Base-by-base conservation (phyloP, 1,284 basidiomycete genomes). In the Rhodotorula glutinis region DNA sequence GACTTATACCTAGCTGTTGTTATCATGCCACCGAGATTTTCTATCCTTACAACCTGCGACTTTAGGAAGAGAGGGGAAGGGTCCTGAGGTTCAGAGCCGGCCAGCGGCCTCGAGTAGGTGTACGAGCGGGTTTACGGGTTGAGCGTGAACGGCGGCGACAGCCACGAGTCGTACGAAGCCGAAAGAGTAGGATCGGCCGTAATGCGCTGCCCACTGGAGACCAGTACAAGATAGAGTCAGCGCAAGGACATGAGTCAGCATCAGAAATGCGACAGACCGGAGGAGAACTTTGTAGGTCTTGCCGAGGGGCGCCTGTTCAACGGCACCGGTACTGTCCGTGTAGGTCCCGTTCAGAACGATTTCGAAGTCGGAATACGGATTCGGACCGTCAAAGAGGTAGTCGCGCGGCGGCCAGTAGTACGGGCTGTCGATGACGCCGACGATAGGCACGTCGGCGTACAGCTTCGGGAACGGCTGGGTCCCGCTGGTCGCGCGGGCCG, bases 121-220 rank as follows among this genome's bases (percentile, higher is more conserved):
- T 21, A 5, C 21, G 14, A 16, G 17, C 43, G 14, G 49, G 25
- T 10, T 51, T 27, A 51, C n/a, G 49, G 25, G 25, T 51, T 25
- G 13, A 51, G 49, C 16, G 11, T 7, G 43, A 60, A 60, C 2
- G 64, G 41, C 13, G 65, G 60, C 4, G 57, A 61, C 29, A 73
- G 66, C 69, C 69, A 73, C 25, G 63, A 66, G 40, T 73, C 72
- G 62, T 71, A 73, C 4, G 58, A 61, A 27, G 41, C 57, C 40
- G 43, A 57, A 60, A 23, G 58, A 29, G 4, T 17, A 10, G 66
- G 65, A 44, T 73, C 61, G 27, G 63, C 72, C 13, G 69, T 69
- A 52, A 71, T 69, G 44, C 65, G 67, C 44, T 68, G 69, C 13
- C 51, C 63, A n/a, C 56, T 58, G 51, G 27, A 14, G n/a, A 14